Conservation (phyloP, 768 basidiomycete genomes). For the Dioszegia aurantiaca region DNA sequence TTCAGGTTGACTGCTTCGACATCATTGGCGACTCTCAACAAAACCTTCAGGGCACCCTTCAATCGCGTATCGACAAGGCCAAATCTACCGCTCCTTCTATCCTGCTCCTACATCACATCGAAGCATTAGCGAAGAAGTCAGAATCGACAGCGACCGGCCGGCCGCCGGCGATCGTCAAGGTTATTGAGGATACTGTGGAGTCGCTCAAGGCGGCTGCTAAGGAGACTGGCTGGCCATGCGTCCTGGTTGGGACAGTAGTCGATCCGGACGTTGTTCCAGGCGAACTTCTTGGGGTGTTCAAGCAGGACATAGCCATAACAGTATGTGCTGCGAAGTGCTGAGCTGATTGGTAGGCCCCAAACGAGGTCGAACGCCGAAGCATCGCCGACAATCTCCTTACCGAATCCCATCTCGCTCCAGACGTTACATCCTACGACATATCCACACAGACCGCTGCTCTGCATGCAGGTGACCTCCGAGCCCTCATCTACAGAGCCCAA, state of each 20-base stretch:
- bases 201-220: constrained; percentile 61
- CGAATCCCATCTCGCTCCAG: constrained; percentile 60
- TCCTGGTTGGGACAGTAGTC: constrained; percentile 71
- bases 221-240: constrained; percentile 65
- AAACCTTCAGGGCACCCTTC: constrained; percentile 71
- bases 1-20: constrained; percentile 80
- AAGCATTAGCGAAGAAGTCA: constrained; percentile 64
- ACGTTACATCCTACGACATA: constrained; percentile 69
- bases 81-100: constrained; percentile 77
- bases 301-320: constrained; percentile 75
- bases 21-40: constrained; percentile 71
- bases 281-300: constrained; percentile 62
- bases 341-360: constrained; percentile 64
- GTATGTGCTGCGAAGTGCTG: constrained; percentile 54
- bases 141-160: constrained; percentile 24
- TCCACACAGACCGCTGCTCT: constrained; percentile 89
- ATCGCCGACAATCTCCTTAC: constrained; percentile 60
- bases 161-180: constrained; percentile 56
- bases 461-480: constrained; percentile 72
- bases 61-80: constrained; percentile 73
- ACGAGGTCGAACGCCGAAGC: constrained; percentile 67
- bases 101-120: constrained; percentile 63
- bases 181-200: constrained; percentile 54
- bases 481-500: constrained; percentile 64
- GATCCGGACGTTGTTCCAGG: constrained; percentile 66